Evolutionary conservation across 352 stramenopile species (phyloP).

Genomic region (Globisporangium yorkense): DNA sequence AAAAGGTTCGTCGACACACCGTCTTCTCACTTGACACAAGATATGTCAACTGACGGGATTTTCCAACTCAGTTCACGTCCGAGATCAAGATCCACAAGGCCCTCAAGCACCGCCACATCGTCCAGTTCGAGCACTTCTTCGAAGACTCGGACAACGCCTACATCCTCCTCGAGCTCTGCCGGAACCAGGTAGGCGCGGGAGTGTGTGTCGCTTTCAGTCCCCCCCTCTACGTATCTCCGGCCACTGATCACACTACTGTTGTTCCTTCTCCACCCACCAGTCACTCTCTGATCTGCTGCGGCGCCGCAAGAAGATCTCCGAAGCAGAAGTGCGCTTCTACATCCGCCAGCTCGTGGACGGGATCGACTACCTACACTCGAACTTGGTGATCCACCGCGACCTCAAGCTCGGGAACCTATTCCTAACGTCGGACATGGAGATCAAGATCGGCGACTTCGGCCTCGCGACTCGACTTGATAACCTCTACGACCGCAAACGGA

Average conservation of each 20-base stretch:
- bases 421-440: slow-evolving; percentile 90
- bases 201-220: too few relatives aligned
- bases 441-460: slow-evolving; percentile 97
- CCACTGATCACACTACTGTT: neutral
- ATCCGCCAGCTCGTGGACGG: slow-evolving; percentile 89
- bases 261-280: slow-evolving; percentile 23
- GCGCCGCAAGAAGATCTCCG: slow-evolving; percentile 91
- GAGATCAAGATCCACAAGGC: slow-evolving; percentile 99
- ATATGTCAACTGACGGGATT: neutral
- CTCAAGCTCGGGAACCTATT: slow-evolving; percentile 98
- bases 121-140: slow-evolving; percentile 98
- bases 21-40: too few relatives aligned
- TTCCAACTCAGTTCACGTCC: slow-evolving; percentile 65
- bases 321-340: slow-evolving; percentile 94
- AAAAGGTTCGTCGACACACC: slow-evolving; percentile 80
- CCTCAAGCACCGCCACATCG: slow-evolving; percentile 93
- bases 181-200: slow-evolving; percentile 73
- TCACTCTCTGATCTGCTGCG: slow-evolving; percentile 96
- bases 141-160: slow-evolving; percentile 97
- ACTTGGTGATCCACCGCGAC: slow-evolving; percentile 96
- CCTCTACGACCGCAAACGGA: slow-evolving; percentile 91
- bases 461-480: slow-evolving; percentile 85
- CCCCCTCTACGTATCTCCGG: neutral
- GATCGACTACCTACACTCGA: slow-evolving; percentile 93
- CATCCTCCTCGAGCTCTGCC: slow-evolving; percentile 96